A percentile compares a stretch with the other conserved stretches of the same genome.
These are phyloP conservation scores for Aspergillus proliferans DNA, from an alignment of 2,329 filamentous ascomycete genomes.

Conservation along the genomic window DNA sequence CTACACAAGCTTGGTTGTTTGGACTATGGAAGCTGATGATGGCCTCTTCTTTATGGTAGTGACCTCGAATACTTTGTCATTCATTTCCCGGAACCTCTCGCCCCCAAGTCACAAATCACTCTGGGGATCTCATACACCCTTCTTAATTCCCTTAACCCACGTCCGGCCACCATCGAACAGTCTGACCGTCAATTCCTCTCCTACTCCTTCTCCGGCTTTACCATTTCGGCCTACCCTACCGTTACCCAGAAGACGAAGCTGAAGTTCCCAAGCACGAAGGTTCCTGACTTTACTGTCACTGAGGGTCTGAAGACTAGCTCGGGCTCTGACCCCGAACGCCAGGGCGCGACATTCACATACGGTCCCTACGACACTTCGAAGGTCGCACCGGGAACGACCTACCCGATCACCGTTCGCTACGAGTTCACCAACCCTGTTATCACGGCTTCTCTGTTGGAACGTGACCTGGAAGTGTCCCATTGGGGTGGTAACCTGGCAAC, in stretches of 20 bases:
- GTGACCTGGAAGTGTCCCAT: constrained; percentile 91
- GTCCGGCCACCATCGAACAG: constrained; percentile 78
- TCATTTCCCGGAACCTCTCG: constrained; percentile 67
- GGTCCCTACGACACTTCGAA: constrained; percentile 69
- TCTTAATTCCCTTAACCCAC: constrained; percentile 69
- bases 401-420: constrained; percentile 75
- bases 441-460: constrained; percentile 71
- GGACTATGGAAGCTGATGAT: constrained; percentile 1
- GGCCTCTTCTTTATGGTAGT: constrained; percentile 39
- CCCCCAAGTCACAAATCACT: constrained; percentile 71
- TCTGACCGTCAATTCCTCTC: constrained; percentile 78
- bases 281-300: constrained; percentile 80
- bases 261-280: constrained; percentile 71
- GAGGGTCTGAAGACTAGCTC: constrained; percentile 53
- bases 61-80: constrained; percentile 78
- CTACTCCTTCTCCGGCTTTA: constrained; percentile 81
- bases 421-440: constrained; percentile 91
- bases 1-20: neutral
- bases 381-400: constrained; percentile 66
- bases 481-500: constrained; percentile 96
- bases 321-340: constrained; percentile 67
- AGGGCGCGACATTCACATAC: constrained; percentile 81
- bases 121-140: constrained; percentile 80
- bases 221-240: constrained; percentile 74
- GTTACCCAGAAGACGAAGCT: constrained; percentile 95